Evolutionary conservation across 352 stramenopile genomes (phyloP), one percentile per base, ranked within the genome.

Genomic region (Phytophthora citrophthora): DNA sequence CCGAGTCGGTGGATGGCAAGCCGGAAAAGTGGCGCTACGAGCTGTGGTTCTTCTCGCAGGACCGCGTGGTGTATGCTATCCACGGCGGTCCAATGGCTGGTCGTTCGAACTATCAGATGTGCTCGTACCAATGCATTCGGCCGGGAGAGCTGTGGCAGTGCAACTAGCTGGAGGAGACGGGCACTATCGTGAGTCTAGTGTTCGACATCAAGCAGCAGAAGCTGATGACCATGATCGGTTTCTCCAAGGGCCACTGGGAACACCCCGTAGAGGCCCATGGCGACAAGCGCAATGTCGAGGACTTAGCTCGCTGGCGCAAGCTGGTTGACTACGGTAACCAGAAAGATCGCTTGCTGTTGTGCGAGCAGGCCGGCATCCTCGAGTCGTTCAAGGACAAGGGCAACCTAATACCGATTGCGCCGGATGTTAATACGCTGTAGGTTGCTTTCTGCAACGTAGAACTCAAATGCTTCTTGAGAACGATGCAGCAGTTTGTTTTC

Each of bases 1-100:
- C 59, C 38, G 54, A 68, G 34, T 64, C 20, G 24, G 50, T 49
- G 10, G 54, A 77, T 27, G 64, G 64, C 56, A 77, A 60, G 49
- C 64, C 69, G 26, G 46, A 77, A 44, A 77, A 74, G 64, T 74
- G 69, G 69, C 60, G 69, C 45, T 77, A 77, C 64, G 64, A 77
- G 51, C 61, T 77, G 50, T 74, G 64, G 64, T 77, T 77, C 64
- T 71, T 74, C 54, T 74, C 69, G 40, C 32, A 74, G 41, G 54
- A 70, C 56, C 69, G 69, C 53, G 64, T 77, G 36, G 64, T 77
- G 56, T 74, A 77, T 51, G 64, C 59, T 40, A 77, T 77, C 69
- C 69, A 77, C 64, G 64, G 69, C 11, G 11, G 69, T 26, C 69
- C 64, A 10, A 77, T 77, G 64, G 64, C 68, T 15, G 62, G 62